phyloP scores from a whole-genome alignment of 2,329 filamentous ascomycete species.

The Fusarium piperis region DNA sequence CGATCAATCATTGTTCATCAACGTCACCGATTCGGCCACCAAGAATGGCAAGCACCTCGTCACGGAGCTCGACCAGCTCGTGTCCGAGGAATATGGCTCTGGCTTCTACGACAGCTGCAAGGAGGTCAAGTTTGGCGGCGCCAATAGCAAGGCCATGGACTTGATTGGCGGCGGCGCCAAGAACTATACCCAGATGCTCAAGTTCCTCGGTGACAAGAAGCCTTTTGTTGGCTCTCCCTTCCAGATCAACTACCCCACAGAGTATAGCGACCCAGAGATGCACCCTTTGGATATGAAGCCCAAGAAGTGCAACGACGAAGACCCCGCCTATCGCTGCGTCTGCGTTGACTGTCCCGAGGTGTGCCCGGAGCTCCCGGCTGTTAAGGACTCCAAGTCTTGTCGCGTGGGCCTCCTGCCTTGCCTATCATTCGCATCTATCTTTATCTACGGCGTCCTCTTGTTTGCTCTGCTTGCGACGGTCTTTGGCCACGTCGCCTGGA shows the following conservation, averaged over 20 bases:
- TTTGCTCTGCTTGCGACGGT: constrained; percentile 72
- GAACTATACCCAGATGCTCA: constrained; percentile 86
- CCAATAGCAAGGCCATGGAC: constrained; percentile 92
- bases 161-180: constrained; percentile 96
- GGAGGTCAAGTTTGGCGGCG: constrained; percentile 96
- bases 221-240: constrained; percentile 87
- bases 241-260: constrained; percentile 89
- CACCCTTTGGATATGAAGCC: constrained; percentile 74
- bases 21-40: constrained; percentile 79
- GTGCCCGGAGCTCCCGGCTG: constrained; percentile 82
- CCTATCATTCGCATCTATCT: constrained; percentile 89
- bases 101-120: constrained; percentile 98
- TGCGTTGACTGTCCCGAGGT: constrained; percentile 92
- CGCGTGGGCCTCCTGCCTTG: constrained; percentile 90
- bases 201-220: constrained; percentile 94
- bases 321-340: constrained; percentile 86
- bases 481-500: constrained; percentile 79
- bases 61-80: constrained; percentile 88
- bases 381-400: constrained; percentile 77
- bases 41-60: constrained; percentile 73
- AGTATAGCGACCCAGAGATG: constrained; percentile 76
- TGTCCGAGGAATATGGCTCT: constrained; percentile 83
- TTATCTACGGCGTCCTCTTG: constrained; percentile 83
- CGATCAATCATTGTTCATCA: constrained; percentile 94
- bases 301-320: constrained; percentile 89